A percentile compares a stretch with the other conserved stretches of the same genome.
phyloP scores from a whole-genome alignment of 306 rosid species.

The Dicorynia guianensis region DNA sequence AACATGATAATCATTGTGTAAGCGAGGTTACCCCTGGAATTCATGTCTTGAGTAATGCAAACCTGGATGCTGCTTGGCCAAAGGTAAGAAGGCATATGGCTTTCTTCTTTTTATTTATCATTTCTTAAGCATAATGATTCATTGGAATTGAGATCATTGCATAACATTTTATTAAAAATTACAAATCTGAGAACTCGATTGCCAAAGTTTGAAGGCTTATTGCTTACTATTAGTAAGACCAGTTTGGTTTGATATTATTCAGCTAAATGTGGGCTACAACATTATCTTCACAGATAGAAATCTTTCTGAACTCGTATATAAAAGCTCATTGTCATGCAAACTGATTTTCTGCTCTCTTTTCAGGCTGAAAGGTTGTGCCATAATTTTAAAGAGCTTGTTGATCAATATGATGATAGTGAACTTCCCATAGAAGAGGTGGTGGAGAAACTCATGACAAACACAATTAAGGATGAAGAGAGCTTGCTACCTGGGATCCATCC shows the following conservation, averaged over 20 bases:
- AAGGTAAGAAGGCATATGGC: slow-evolving; percentile 59
- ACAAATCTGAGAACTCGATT: background rate
- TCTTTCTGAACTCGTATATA: background rate
- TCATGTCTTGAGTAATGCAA: slow-evolving; percentile 84
- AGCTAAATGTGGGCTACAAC: background rate
- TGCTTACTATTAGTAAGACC: background rate
- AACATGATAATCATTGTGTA: slow-evolving; percentile 41
- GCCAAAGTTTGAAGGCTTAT: background rate
- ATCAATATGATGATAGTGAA: slow-evolving; percentile 54
- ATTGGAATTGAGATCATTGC: background rate
- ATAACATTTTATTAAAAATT: background rate
- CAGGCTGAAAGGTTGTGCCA: slow-evolving; percentile 73
- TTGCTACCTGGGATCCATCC: slow-evolving; percentile 65
- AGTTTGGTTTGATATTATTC: background rate
- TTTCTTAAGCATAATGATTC: background rate
- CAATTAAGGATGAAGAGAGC: slow-evolving; percentile 61
- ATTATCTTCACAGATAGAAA: background rate
- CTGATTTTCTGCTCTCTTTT: slow-evolving; percentile 27
- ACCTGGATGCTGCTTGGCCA: slow-evolving; percentile 79
- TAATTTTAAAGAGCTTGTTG: slow-evolving; percentile 59
- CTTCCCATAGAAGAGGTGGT: slow-evolving; percentile 64
- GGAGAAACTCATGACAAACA: slow-evolving; percentile 70
- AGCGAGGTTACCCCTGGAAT: slow-evolving; percentile 71
- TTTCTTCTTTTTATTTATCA: background rate
- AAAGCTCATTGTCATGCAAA: background rate